Base-by-base conservation (phyloP, 805 yeast species). In the Suhomyces sp. region DNA sequence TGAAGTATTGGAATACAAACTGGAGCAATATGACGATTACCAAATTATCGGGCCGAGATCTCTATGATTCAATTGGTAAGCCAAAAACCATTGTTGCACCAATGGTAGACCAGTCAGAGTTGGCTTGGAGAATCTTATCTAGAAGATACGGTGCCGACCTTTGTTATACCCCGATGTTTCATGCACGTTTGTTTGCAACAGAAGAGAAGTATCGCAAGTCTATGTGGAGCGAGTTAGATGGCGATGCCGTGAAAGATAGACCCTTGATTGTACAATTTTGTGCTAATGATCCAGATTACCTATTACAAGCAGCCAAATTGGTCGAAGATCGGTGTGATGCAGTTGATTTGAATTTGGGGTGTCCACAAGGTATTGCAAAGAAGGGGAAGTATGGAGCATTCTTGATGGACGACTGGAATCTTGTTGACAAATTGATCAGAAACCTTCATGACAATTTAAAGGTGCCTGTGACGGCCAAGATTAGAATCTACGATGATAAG, bases 351-450 rank as follows among this genome's bases (percentile, higher is more conserved):
- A 93, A 93, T 53, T 69, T 93, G 39, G 99, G 99, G 0, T 93
- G 99, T 60, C 99, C 99, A 0, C 99, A 93, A 60, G 96, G 96
- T 1, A 93, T 93, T 42, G 99, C 99, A 0, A 76, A 74, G 44
- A 86, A 87, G 59, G 99, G 99, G 0, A 83, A 86, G 44, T 93
- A 93, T 56, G 99, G 99, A 1, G 81, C 98, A 0, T 93, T 90
- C 49, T 64, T 93, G 36, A 91, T 90, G 96, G 99, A 93, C 38
- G 96, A 93, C 52, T 93, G 98, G 98, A 86, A 77, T 15, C 64
- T 91, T 36, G 79, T 93, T 11, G 71, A 78, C 50, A 73, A 68
- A 33, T 68, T 93, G 41, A 88, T 93, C 44, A 75, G 70, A 43
- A 84, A 70, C 12, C 67, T 91, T 34, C 95, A 88, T 58, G 74